Evolutionary conservation across 768 basidiomycete species (phyloP).

Genomic region (Suillus bovinus): DNA sequence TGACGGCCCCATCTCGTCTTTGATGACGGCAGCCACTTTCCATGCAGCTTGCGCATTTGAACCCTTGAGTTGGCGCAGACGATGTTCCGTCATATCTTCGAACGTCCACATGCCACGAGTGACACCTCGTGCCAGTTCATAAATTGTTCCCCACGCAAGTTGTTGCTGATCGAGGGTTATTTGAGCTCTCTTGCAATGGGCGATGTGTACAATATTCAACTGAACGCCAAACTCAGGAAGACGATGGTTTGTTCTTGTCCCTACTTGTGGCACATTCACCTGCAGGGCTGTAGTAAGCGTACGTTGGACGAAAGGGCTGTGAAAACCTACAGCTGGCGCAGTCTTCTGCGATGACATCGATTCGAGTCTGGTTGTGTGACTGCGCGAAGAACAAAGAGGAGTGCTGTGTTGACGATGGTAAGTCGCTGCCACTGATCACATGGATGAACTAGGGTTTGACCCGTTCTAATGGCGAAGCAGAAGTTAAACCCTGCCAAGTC

Average conservation of each 20-base stretch:
- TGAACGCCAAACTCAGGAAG: slow-evolving; percentile 5
- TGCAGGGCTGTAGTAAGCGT: neutral
- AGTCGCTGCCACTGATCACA: neutral
- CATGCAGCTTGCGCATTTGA: slow-evolving; percentile 32
- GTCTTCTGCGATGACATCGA: neutral
- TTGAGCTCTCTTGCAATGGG: slow-evolving; percentile 33
- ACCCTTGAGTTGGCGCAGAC: slow-evolving; percentile 32
- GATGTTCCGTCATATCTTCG: slow-evolving; percentile 32
- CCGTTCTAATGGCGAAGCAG: neutral
- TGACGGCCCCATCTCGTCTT: slow-evolving; percentile 7
- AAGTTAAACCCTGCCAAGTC: neutral
- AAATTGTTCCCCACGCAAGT: slow-evolving; percentile 46
- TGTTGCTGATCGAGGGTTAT: slow-evolving; percentile 29
- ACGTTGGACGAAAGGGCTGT: too few relatives aligned
- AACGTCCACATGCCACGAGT: slow-evolving; percentile 37
- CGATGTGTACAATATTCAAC: slow-evolving; percentile 23
- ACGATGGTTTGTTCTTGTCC: neutral
- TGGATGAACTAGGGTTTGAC: neutral
- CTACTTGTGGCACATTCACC: neutral
- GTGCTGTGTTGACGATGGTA: neutral
- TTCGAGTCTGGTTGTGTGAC: neutral
- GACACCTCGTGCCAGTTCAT: slow-evolving; percentile 48
- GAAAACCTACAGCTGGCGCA: neutral
- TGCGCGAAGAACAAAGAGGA: neutral
- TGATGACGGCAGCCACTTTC: slow-evolving; percentile 29